Evolutionary conservation across 176 grass and related monocot genomes (phyloP).

Genomic region (Hyparrhenia diplandra): DNA sequence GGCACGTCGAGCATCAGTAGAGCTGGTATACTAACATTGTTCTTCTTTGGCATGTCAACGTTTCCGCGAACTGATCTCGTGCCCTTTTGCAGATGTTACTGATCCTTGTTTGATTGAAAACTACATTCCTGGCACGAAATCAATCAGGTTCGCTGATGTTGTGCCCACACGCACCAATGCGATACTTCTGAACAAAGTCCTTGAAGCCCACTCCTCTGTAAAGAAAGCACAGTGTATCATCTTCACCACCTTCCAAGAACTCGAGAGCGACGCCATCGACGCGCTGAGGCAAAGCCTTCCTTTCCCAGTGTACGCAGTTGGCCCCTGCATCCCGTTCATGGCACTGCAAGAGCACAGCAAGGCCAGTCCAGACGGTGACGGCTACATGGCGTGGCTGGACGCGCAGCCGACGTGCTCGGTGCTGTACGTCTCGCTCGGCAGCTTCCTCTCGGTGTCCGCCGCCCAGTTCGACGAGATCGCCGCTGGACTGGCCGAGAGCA

Average conservation of each 20-base stretch:
- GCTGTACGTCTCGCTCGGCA: constrained; percentile 46
- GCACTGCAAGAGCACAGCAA: not conserved
- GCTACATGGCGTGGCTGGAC: constrained; percentile 34
- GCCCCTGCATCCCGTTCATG: constrained; percentile 35
- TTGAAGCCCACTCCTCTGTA: not conserved
- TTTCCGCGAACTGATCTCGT: not conserved
- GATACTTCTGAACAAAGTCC: not conserved
- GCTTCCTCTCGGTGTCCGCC: constrained; percentile 40
- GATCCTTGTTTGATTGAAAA: constrained; percentile 36
- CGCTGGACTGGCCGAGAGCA: constrained; percentile 15
- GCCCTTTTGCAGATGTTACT: constrained; percentile 5
- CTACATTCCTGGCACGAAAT: constrained; percentile 36
- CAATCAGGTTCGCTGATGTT: constrained; percentile 13
- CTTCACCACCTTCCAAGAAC: constrained; percentile 41
- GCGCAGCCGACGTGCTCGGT: constrained; percentile 23
- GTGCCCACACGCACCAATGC: not conserved
- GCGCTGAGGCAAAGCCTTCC: constrained; percentile 2
- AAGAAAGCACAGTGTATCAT: constrained; percentile 27
- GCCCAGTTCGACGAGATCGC: constrained; percentile 39
- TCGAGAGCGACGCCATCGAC: constrained; percentile 9
- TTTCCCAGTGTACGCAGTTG: constrained; percentile 10
- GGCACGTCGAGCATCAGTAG: not conserved
- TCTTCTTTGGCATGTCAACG: not conserved
- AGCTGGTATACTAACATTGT: not conserved
- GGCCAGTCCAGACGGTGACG: not conserved